Base-by-base conservation (phyloP, 1,139 yeast species). In the Yamadazyma pseudoaaseri region DNA sequence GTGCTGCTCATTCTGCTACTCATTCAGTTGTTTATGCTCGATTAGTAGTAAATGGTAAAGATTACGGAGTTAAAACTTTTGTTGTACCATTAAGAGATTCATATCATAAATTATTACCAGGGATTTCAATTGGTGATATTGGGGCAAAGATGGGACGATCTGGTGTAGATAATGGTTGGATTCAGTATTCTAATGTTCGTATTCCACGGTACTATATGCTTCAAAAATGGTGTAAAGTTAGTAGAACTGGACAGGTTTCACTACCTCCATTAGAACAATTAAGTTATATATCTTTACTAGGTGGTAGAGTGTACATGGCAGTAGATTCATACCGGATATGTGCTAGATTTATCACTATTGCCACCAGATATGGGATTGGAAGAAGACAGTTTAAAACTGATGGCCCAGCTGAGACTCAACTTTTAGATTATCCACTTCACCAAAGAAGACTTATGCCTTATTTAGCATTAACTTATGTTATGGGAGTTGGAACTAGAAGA, bases 111-210 rank as follows among this genome's bases (percentile, higher is more conserved):
- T 50, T 67, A 42, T 52, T 57, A 58, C 73, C 74, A 28, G 75
- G 75, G 45, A 51, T 69, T 33, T 47, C 65, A 34, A 56, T 66
- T 34, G 75, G 75, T 41, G 75, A 69, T 44, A 68, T 69, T 49
- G 75, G 75, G 40, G 61, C 71, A 39, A 69, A 69, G 54, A 69
- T 69, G 75, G 75, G 75, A 40, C 56, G 74, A 52, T 70, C 68
- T 36, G 75, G 73, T 40, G 67, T 69, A 41, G 74, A 69, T 48
- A 69, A 69, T 46, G 75, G 75, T 41, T 69, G 75, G 74, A 69
- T 69, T 47, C 75, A 69, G 50, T 69, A 63, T 51, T 60, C 72
- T 34, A 51, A 56, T 46, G 75, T 69, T 31, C 55, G 69, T 44
- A 65, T 69, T 39, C 75, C 75, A 33, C 54, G 73, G 39, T 64